Base-by-base conservation (phyloP, 495 filamentous ascomycete species). In the Evansstolkia leycettana region DNA sequence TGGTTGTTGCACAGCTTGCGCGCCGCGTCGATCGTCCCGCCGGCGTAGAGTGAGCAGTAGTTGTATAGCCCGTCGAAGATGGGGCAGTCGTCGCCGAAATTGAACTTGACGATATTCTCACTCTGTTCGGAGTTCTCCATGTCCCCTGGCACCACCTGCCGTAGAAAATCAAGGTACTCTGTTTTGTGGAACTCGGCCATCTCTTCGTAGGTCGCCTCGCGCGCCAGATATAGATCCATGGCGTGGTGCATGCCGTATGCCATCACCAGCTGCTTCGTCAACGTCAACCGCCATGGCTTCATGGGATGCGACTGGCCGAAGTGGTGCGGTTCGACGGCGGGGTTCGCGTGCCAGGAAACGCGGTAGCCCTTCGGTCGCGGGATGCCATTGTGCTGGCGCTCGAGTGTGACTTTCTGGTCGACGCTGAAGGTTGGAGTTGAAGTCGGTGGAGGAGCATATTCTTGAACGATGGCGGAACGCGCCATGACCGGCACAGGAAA, bases 301-400 rank as follows among this genome's bases (percentile, higher is more conserved):
- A 98, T 98, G 11, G 90, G 90, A 61, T 98, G 90, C 12, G 80
- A 80, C 51, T 79, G 78, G 40, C 90, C 90, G 50, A 98, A 98
- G 55, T 98, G 90, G 54, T 94, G 87, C 51, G 79, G 77, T 62
- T 98, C 90, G 55, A 95, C 90, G 33, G 82, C 75, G n/a, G 86
- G 78, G 52, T 94, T 94, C 51, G 84, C 83, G 57, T 98, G 90
- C 68, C 83, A 96, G 27, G 90, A 96, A n/a, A 98, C 88, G n/a
- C 60, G 82, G 54, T 85, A 83, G 54, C 85, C 87, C 48, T 81
- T 70, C 0, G 87, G 87, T 5, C 76, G 72, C 26, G 70, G 65
- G 45, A 94, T 84, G 52, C 74, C 75, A 66, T 84, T 79, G 41
- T 75, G 68, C 39, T 80, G 68, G 23, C 81, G 78, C 49, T 80